Base-by-base conservation (phyloP, 345 rosid genomes). In the Raphanus sativus region DNA sequence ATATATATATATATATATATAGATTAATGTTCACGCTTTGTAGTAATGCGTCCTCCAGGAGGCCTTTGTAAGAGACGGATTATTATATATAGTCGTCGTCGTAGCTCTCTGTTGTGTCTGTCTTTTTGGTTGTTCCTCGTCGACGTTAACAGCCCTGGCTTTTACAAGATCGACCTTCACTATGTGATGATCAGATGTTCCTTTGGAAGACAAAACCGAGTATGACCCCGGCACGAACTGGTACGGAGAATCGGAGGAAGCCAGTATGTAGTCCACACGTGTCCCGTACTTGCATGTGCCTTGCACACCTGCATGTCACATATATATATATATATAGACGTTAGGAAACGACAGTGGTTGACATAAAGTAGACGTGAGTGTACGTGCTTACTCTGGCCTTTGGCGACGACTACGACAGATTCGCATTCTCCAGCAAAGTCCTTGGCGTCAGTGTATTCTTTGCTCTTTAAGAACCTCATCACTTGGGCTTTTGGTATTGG, bases 201-300 rank as follows among this genome's bases (percentile, higher is more conserved):
- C 97, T 81, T 94, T 92, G 0, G 98, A 94, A 69, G 98, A 94
- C 0, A 85, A 34, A 6, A 94, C 98, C 0, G 97, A 92, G 68
- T 94, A 94, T 0, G 97, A 94, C 0, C 98, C 97, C 0, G 95
- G 94, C 73, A 90, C 87, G 42, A 92, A 94, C 66, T 78, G 82
- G 86, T 86, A 94, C 0, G 89, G 89, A 1, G 95, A 89, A 71
- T 87, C 81, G 3, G 93, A 85, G 4, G 98, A 92, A n/a, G 95
- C 88, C 61, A 94, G 42, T 77, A 92, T 77, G 86, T 94, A 92
- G 78, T 94, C 97, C 30, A 94, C 89, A 45, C 98, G 82, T 33
- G 98, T 94, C 21, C 98, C 97, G 63, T 94, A 94, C 84, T 89
- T 94, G 86, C 98, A 94, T 0, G 98, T 94, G 67, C 98, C 98